Evolutionary conservation across 2,329 filamentous ascomycete genomes (phyloP), one percentile per base, ranked within the genome.

Genomic region (Arthrobotrys musiformis): DNA sequence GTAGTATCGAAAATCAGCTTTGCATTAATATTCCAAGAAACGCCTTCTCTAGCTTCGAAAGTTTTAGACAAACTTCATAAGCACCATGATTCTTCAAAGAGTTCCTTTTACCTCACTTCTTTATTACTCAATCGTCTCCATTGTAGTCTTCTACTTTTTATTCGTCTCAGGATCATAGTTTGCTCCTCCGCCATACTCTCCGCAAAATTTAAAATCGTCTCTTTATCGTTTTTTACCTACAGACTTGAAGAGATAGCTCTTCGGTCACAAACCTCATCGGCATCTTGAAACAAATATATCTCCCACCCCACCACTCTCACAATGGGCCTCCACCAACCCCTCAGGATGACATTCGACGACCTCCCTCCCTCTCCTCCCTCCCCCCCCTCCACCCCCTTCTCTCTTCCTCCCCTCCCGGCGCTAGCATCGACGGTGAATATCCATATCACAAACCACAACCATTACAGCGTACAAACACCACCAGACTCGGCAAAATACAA

Each of bases 141-240:
- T 76, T 42, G 60, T 61, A 28, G 19, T 76, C 33, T 76, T 76
- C 58, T 76, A 76, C 60, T 76, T 76, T 70, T 76, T 76, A 40
- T 76, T 76, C 66, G 58, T 76, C 19, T 76, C 64, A 46, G 33
- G 30, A n/a, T 68, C 58, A 35, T 76, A 70, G 33, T 42, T 42
- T 46, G 33, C 40, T n/a, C 15, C 40, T 6, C 1, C n/a, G n/a
- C 35, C 33, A 24, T 50, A n/a, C n/a, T n/a, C n/a, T 70, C 52
- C n/a, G 26, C 30, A 30, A 61, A 17, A 26, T 61, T 17, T n/a
- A n/a, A n/a, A n/a, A n/a, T 19, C 26, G 8, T 17, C 37, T 22
- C 30, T 15, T n/a, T n/a, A 17, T 26, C 13, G 33, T 13, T 3
- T 7, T 33, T 46, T 22, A 62, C 28, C 22, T 44, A n/a, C 28